phyloP scores from a whole-genome alignment of 1,139 yeast species.

The Ogataea hybrid region DNA sequence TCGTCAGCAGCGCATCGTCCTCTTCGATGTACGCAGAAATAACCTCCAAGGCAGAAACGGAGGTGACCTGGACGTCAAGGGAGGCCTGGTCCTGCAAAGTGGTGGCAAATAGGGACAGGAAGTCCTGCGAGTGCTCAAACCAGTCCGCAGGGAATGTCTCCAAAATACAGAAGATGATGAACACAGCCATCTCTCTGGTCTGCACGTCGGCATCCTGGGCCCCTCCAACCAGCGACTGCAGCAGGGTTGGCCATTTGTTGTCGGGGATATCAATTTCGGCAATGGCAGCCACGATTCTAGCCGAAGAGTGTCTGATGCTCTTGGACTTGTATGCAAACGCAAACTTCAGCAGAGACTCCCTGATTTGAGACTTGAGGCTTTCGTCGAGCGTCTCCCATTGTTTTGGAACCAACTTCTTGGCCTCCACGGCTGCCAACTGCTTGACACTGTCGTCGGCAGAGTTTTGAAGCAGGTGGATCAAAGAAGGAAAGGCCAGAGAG shows the following conservation, averaged over 20 bases:
- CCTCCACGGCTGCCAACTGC: slow-evolving; percentile 94
- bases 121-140: slow-evolving; percentile 59
- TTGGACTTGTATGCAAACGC: slow-evolving; percentile 67
- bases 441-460: slow-evolving; percentile 59
- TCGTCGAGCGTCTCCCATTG: slow-evolving; percentile 69
- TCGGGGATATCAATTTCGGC: slow-evolving; percentile 70
- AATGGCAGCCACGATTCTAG: slow-evolving; percentile 86
- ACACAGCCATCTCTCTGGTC: slow-evolving; percentile 83
- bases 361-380: slow-evolving; percentile 56
- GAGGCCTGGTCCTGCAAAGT: slow-evolving; percentile 70
- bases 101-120: slow-evolving; percentile 63
- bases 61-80: slow-evolving; percentile 73
- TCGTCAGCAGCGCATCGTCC: slow-evolving; percentile 43
- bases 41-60: slow-evolving; percentile 80
- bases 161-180: slow-evolving; percentile 70
- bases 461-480: slow-evolving; percentile 76
- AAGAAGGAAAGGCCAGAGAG: slow-evolving; percentile 73
- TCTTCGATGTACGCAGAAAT: slow-evolving; percentile 65
- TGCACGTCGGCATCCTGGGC: slow-evolving; percentile 61
- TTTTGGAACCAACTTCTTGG: slow-evolving; percentile 72
- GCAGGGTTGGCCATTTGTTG: slow-evolving; percentile 73
- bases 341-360: slow-evolving; percentile 63
- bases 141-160: slow-evolving; percentile 72
- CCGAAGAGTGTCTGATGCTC: slow-evolving; percentile 81
- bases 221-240: slow-evolving; percentile 68